Evolutionary conservation across 352 stramenopile genomes (phyloP).

Genomic region (Globisporangium parvum): DNA sequence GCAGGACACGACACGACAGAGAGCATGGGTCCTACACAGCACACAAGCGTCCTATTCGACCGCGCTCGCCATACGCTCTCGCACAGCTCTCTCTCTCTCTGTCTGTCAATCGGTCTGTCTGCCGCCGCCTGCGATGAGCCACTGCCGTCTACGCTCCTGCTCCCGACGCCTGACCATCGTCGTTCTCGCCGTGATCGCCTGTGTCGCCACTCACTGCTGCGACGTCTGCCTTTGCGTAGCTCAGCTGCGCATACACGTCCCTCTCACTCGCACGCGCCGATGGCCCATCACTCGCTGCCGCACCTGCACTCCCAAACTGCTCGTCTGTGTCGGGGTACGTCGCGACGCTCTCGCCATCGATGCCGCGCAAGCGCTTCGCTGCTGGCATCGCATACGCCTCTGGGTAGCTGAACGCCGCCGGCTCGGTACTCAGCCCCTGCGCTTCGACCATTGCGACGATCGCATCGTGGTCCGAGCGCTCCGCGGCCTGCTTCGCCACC

Average conservation of each 20-base stretch:
- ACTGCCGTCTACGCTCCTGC: background rate
- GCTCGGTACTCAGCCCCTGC: constrained; percentile 49
- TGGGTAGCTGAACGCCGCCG: constrained; percentile 71
- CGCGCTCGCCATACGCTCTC: background rate
- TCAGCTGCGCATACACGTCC: constrained; percentile 42
- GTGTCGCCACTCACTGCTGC: constrained; percentile 11
- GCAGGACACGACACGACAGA: background rate
- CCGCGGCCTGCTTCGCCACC: constrained; percentile 83
- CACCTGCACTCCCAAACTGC: constrained; percentile 27
- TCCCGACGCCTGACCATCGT: constrained; percentile 10
- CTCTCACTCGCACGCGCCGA: too few relatives aligned
- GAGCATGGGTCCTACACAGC: background rate
- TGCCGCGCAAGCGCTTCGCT: constrained; percentile 54
- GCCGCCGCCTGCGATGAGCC: background rate
- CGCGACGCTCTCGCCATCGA: constrained; percentile 52
- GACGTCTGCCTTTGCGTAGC: constrained; percentile 37
- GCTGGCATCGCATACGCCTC: constrained; percentile 65
- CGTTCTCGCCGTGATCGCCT: constrained; percentile 15
- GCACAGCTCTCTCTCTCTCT: too few relatives aligned
- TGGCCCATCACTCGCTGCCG: background rate
- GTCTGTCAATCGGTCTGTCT: too few relatives aligned
- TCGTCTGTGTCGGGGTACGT: constrained; percentile 71
- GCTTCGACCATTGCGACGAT: constrained; percentile 81
- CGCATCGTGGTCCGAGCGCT: constrained; percentile 86
- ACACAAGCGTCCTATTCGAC: background rate